These are phyloP conservation scores for Hevea brasiliensis DNA, from an alignment of 345 rosid genomes.

Conservation along the genomic window DNA sequence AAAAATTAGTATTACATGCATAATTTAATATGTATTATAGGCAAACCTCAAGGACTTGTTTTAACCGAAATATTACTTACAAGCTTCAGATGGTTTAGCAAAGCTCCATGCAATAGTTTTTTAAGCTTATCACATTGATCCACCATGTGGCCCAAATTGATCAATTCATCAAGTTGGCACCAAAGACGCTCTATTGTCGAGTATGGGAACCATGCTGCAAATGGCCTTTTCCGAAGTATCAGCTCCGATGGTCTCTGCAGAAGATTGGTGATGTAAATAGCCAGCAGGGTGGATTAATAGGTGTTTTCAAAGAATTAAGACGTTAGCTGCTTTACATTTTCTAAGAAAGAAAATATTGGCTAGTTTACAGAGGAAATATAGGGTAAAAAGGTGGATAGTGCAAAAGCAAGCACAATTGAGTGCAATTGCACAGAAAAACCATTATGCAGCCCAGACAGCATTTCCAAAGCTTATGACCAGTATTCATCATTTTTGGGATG, in stretches of 20 bases:
- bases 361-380: neutral
- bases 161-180: constrained; percentile 68
- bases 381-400: neutral
- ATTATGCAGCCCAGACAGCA: no score
- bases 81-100: constrained; percentile 75
- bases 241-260: constrained; percentile 76
- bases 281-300: constrained; percentile 7
- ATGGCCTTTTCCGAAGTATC: constrained; percentile 65
- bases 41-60: neutral
- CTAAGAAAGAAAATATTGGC: neutral
- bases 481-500: neutral
- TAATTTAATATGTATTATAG: neutral
- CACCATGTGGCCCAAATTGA: constrained; percentile 57
- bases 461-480: neutral
- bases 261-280: constrained; percentile 10
- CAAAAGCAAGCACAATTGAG: neutral
- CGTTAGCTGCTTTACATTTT: no score
- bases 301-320: neutral
- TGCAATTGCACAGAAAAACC: no score
- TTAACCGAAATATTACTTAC: constrained; percentile 30
- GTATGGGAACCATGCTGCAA: constrained; percentile 83
- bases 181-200: constrained; percentile 67
- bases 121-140: constrained; percentile 78
- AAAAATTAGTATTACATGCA: no score
- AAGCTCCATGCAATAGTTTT: constrained; percentile 55